phyloP scores from a whole-genome alignment of 2,329 filamentous ascomycete species.

The Ascocoryne sarcoides region DNA sequence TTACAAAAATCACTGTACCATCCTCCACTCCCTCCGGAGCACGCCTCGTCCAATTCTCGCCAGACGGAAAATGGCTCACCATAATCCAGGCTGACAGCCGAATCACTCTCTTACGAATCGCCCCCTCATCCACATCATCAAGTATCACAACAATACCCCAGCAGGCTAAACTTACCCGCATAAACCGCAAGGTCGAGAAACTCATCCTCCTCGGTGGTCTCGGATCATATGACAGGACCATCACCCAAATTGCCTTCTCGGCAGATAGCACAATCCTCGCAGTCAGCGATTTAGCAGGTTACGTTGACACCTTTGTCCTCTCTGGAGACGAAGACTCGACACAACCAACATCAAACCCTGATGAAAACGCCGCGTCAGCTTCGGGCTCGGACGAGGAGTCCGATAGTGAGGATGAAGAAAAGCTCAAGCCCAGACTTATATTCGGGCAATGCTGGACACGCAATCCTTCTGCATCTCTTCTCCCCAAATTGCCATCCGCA shows the following conservation, averaged over 20 bases:
- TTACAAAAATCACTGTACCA: constrained; percentile 63
- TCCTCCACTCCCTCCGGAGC: constrained; percentile 54
- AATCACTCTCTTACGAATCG: constrained; percentile 44
- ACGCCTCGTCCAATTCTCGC: constrained; percentile 59
- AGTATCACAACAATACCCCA: constrained; percentile 34
- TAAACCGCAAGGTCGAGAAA: constrained; percentile 46
- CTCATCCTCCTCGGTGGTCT: constrained; percentile 54
- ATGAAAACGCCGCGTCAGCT: constrained; percentile 29
- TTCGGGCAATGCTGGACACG: constrained; percentile 64
- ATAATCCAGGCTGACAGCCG: constrained; percentile 53
- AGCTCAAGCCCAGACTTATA: constrained; percentile 33
- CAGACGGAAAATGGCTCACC: constrained; percentile 61
- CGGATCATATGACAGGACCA: constrained; percentile 66
- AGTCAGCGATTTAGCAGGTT: constrained; percentile 72
- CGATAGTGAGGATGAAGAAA: constrained; percentile 36
- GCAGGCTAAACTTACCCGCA: constrained; percentile 41
- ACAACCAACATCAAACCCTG: constrained; percentile 30
- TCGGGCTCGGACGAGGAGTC: constrained; percentile 36
- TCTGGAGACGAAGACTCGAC: constrained; percentile 44
- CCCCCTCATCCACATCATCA: constrained; percentile 29
- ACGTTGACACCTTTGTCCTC: constrained; percentile 78
- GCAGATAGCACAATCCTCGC: constrained; percentile 72
- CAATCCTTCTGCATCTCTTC: constrained; percentile 60
- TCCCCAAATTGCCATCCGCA: constrained; percentile 58
- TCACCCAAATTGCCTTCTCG: constrained; percentile 71